Conservation (phyloP, 176 grass and related monocot species). For the Eleusine indica region DNA sequence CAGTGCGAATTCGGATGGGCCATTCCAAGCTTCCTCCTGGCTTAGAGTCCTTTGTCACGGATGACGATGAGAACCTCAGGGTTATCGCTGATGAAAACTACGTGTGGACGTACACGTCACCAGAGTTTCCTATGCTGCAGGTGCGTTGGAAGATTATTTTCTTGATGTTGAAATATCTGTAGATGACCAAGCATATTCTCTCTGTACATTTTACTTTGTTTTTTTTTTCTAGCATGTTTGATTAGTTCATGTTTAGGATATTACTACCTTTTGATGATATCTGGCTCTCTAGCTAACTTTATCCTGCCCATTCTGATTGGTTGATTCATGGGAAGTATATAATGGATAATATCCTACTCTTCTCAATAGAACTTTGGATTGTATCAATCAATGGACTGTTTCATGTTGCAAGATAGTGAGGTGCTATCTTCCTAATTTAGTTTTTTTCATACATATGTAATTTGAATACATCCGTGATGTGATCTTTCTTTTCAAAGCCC, state of each 20-base stretch:
- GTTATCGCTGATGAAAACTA: conserved; percentile 64
- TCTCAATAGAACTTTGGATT: neutral
- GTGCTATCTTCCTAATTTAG: neutral
- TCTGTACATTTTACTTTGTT: conserved; percentile 10
- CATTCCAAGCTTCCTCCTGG: conserved; percentile 49
- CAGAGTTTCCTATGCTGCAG: conserved; percentile 78
- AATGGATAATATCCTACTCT: neutral
- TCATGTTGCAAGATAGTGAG: neutral
- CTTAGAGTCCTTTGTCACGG: conserved; percentile 25
- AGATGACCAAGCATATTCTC: neutral
- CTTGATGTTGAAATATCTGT: neutral
- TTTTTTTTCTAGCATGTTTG: neutral
- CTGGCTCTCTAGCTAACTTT: neutral
- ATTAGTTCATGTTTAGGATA: neutral
- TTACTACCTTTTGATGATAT: neutral
- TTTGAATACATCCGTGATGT: neutral
- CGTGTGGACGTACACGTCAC: conserved; percentile 79
- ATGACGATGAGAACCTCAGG: conserved; percentile 37
- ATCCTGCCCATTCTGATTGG: neutral
- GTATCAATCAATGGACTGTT: neutral
- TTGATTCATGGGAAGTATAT: neutral
- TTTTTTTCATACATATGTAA: neutral
- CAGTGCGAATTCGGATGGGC: conserved; percentile 70
- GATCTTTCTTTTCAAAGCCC: neutral
- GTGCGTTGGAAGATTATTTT: conserved; percentile 32